Conservation (phyloP, 169 alveolate species). For the Plasmodium inui region DNA sequence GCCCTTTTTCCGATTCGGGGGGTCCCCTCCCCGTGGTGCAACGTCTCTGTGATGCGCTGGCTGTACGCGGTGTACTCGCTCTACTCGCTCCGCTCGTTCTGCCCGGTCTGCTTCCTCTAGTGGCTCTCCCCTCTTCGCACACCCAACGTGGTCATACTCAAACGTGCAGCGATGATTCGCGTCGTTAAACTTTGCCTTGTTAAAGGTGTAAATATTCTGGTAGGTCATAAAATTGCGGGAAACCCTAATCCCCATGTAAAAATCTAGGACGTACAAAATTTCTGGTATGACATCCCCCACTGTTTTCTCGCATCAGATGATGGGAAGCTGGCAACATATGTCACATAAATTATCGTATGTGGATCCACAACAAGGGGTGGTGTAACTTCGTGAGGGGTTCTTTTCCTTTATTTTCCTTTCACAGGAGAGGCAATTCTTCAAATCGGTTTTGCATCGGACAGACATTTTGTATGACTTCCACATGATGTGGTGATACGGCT, state of each 20-base stretch:
- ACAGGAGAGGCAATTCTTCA: slow-evolving; percentile 28
- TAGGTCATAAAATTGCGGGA: slow-evolving; percentile 2
- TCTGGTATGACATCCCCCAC: background rate
- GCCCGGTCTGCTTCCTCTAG: no score
- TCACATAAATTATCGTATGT: slow-evolving; percentile 19
- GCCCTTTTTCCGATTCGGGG: background rate
- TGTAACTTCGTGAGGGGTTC: background rate
- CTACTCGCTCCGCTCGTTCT: background rate
- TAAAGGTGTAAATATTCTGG: slow-evolving; percentile 48
- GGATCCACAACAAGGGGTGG: slow-evolving; percentile 15
- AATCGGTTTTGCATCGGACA: slow-evolving; percentile 1
- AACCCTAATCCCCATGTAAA: background rate
- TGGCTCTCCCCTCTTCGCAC: background rate
- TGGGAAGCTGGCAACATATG: background rate
- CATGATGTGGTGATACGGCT: background rate
- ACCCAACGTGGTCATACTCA: slow-evolving; percentile 8
- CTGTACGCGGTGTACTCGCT: no score
- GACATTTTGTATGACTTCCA: slow-evolving; percentile 52
- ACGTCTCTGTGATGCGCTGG: background rate
- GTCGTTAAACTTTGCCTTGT: slow-evolving; percentile 21
- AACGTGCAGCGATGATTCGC: slow-evolving; percentile 23
- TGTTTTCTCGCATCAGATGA: slow-evolving; percentile 28
- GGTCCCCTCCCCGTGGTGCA: background rate
- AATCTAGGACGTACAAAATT: slow-evolving; percentile 6
- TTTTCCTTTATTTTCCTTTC: slow-evolving; percentile 41